These are phyloP conservation scores for Boletus rex-veris DNA, from an alignment of 768 basidiomycete species.

Conservation along the genomic window DNA sequence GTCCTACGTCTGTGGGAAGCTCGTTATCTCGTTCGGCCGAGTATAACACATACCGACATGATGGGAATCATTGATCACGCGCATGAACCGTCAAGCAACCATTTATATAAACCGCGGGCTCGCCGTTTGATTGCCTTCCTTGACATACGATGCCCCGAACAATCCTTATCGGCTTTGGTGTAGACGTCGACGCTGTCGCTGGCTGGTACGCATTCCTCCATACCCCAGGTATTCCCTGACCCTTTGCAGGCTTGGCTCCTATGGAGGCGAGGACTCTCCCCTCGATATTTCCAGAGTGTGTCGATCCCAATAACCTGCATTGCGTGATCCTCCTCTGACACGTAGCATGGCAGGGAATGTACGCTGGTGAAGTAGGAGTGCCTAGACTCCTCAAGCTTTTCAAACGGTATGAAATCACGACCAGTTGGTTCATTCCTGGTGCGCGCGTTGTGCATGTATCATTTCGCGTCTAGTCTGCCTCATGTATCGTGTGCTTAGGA, in stretches of 20 bases:
- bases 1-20: no score
- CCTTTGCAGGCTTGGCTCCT: conserved; percentile 57
- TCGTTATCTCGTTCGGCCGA: no score
- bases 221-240: not conserved
- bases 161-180: conserved; percentile 59
- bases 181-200: conserved; percentile 75
- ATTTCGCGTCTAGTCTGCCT: not conserved
- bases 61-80: no score
- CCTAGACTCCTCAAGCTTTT: conserved; percentile 69
- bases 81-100: no score
- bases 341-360: conserved; percentile 48
- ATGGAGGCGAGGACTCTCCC: conserved; percentile 72
- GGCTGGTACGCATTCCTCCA: conserved; percentile 48
- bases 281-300: conserved; percentile 61
- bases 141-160: conserved; percentile 45
- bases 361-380: conserved; percentile 71
- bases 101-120: no score
- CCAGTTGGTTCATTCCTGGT: conserved; percentile 79
- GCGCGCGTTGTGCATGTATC: not conserved
- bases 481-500: conserved; percentile 32
- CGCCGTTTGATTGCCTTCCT: no score
- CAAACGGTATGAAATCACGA: conserved; percentile 61
- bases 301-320: not conserved
- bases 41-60: no score
- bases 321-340: not conserved